Evolutionary conservation across 768 basidiomycete species (phyloP).

Genomic region (Boletus rex-veris): DNA sequence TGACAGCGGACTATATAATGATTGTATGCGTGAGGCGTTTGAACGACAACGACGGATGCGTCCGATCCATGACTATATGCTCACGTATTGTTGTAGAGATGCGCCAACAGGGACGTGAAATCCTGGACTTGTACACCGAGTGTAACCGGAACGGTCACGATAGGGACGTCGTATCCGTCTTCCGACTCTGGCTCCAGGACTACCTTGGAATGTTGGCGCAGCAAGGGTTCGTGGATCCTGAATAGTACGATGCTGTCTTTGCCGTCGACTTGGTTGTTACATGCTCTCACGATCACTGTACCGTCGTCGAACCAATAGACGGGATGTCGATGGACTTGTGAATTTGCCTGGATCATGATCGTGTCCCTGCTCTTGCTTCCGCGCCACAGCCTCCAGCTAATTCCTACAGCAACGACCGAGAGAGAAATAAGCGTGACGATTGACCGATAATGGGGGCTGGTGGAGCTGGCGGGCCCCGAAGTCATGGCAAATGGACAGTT

Average conservation of each 20-base stretch:
- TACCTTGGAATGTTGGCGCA: slow-evolving; percentile 47
- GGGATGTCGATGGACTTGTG: slow-evolving; percentile 35
- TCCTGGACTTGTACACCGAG: slow-evolving; percentile 42
- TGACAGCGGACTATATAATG: slow-evolving; percentile 46
- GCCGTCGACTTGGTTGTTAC: slow-evolving; percentile 19
- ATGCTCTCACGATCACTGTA: slow-evolving; percentile 48
- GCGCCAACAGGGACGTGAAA: slow-evolving; percentile 53
- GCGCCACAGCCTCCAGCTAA: slow-evolving; percentile 4
- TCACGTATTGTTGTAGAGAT: slow-evolving; percentile 68
- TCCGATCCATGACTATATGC: slow-evolving; percentile 23
- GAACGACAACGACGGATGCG: neutral
- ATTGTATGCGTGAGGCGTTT: neutral
- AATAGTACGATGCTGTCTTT: slow-evolving; percentile 35
- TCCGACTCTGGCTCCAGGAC: slow-evolving; percentile 2
- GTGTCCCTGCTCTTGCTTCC: neutral
- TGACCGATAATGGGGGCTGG: slow-evolving; percentile 1
- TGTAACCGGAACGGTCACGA: slow-evolving; percentile 35
- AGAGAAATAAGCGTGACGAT: slow-evolving; percentile 7
- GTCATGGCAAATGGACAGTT: neutral
- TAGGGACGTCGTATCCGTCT: slow-evolving; percentile 10
- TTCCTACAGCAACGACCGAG: slow-evolving; percentile 4
- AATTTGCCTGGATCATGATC: neutral
- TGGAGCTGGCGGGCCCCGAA: neutral
- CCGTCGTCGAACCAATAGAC: slow-evolving; percentile 69
- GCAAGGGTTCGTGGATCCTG: slow-evolving; percentile 53